Percentiles rank a stretch among this genome's conserved stretches.
phyloP scores from a whole-genome alignment of 768 basidiomycete genomes.

The Leccinum fibrillosum region DNA sequence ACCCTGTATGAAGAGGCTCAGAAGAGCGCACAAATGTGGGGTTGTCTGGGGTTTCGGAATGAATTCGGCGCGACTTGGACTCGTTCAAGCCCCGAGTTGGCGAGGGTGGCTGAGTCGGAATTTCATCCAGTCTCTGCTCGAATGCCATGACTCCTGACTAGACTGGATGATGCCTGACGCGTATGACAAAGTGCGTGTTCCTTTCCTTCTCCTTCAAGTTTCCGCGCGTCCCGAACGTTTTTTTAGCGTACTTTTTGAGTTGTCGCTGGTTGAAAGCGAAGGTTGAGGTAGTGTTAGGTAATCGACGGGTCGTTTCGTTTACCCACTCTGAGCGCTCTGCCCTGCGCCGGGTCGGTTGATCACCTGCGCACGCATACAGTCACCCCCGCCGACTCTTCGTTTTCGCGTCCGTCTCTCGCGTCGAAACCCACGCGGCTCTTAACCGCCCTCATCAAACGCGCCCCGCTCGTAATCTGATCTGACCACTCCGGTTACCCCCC shows the following conservation, averaged over 20 bases:
- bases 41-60: neutral
- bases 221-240: neutral
- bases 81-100: neutral
- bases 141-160: slow-evolving; percentile 1
- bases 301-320: slow-evolving; percentile 31
- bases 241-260: slow-evolving; percentile 6
- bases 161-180: neutral
- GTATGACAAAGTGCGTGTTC: neutral
- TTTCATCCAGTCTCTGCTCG: slow-evolving; percentile 15
- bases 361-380: slow-evolving; percentile 1
- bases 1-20: too few species aligned
- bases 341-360: slow-evolving; percentile 20
- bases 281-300: slow-evolving; percentile 20
- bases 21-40: neutral
- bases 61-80: neutral
- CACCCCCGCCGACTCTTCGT: neutral
- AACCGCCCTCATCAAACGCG: too few species aligned
- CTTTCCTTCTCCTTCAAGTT: neutral
- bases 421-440: too few species aligned
- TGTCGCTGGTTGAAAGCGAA: slow-evolving; percentile 25
- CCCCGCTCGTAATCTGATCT: too few species aligned
- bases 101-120: neutral
- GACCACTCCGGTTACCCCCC: too few species aligned
- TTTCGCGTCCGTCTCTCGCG: too few species aligned
- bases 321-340: slow-evolving; percentile 15